Evolutionary conservation across 768 basidiomycete species (phyloP).

Genomic region (Calocera viscosa): DNA sequence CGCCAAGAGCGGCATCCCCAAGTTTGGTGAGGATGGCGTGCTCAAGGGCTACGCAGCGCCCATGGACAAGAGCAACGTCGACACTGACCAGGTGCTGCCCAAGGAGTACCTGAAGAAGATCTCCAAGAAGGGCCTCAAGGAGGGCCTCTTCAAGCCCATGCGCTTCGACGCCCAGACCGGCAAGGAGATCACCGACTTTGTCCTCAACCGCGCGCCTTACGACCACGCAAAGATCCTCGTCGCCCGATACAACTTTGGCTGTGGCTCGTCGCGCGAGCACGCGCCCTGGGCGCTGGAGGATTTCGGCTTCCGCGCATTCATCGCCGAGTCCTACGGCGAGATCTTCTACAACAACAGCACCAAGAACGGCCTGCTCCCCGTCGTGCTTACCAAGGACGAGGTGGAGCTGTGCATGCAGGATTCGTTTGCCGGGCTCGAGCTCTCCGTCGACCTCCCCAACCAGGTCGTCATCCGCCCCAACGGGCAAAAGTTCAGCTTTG

Average conservation of each 20-base stretch:
- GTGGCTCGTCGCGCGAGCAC: constrained; percentile 81
- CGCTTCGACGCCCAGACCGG: constrained; percentile 31
- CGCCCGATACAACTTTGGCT: constrained; percentile 80
- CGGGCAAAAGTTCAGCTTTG: constrained; percentile 61
- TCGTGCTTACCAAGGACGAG: constrained; percentile 52
- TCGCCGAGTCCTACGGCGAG: constrained; percentile 81
- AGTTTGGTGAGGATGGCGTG: constrained; percentile 16
- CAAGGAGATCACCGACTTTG: constrained; percentile 46
- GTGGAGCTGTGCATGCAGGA: constrained; percentile 64
- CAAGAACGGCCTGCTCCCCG: constrained; percentile 87
- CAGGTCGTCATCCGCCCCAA: constrained; percentile 55
- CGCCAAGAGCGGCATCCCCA: constrained; percentile 17
- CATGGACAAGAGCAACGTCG: constrained; percentile 18
- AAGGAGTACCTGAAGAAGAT: constrained; percentile 37
- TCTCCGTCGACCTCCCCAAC: constrained; percentile 76
- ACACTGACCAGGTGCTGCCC: constrained; percentile 37
- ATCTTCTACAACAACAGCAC: constrained; percentile 82
- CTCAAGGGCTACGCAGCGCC: constrained; percentile 21
- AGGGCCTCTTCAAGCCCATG: constrained; percentile 31
- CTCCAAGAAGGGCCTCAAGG: constrained; percentile 34
- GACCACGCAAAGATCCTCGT: constrained; percentile 65
- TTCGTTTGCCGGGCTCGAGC: constrained; percentile 57
- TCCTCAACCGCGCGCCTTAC: constrained; percentile 71
- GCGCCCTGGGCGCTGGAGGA: constrained; percentile 82
- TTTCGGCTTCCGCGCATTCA: constrained; percentile 78